Evolutionary conservation across 129 eudicot genomes (phyloP).

Genomic region (Arctium lappa): DNA sequence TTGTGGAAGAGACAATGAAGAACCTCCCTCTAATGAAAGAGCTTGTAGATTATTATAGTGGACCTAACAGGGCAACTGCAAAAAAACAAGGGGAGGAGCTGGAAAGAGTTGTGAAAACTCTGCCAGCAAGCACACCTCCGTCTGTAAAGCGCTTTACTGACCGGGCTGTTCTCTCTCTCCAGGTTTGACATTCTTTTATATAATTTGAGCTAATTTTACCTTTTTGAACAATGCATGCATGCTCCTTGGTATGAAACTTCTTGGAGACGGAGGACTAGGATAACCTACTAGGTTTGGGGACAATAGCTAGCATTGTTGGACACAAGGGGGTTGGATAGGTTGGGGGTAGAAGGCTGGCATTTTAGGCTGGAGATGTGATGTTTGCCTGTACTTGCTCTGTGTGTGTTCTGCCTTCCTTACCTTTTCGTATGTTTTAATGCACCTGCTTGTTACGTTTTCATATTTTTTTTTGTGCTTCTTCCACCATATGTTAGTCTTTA

Average conservation of each 20-base stretch:
- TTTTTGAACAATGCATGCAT: background rate
- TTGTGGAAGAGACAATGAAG: slow-evolving; percentile 66
- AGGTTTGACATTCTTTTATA: slow-evolving; percentile 43
- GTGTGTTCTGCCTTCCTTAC: background rate
- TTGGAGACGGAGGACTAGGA: background rate
- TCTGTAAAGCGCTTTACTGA: slow-evolving; percentile 75
- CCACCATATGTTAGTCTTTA: background rate
- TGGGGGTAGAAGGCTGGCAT: background rate
- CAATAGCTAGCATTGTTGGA: background rate
- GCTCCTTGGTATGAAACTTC: background rate
- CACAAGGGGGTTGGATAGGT: background rate
- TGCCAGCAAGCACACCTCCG: slow-evolving; percentile 65
- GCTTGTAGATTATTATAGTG: slow-evolving; percentile 75
- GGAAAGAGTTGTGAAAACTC: slow-evolving; percentile 87
- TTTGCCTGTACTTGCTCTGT: background rate
- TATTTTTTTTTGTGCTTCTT: background rate
- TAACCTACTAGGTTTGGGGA: background rate
- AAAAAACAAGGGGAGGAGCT: slow-evolving; percentile 77
- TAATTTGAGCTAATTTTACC: background rate
- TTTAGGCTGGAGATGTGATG: background rate
- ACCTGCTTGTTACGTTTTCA: background rate
- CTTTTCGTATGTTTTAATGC: background rate
- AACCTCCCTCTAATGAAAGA: slow-evolving; percentile 70
- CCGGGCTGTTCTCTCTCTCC: slow-evolving; percentile 78
- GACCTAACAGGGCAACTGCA: slow-evolving; percentile 84